phyloP scores from a whole-genome alignment of 371 early-diverging fungal genomes.

The Encephalitozoon intestinalis region DNA sequence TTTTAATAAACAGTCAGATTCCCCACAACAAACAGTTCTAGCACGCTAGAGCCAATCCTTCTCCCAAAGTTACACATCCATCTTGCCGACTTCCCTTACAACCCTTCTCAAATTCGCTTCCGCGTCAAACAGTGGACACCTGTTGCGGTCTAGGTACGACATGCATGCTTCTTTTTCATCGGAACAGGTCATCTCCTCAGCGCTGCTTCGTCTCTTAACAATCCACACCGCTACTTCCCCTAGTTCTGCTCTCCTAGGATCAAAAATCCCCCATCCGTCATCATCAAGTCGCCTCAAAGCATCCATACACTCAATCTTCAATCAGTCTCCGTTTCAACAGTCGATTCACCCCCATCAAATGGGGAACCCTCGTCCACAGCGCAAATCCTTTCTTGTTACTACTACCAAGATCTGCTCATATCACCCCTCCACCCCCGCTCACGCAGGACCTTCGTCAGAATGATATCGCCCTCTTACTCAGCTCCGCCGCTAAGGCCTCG shows the following conservation, averaged over 20 bases:
- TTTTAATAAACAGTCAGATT: slow-evolving; percentile 69
- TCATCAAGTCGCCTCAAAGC: background rate
- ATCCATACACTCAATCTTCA: background rate
- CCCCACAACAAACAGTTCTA: slow-evolving; percentile 62
- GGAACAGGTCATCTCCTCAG: background rate
- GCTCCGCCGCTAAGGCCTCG: no score
- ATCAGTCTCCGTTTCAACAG: slow-evolving; percentile 1
- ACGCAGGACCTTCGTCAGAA: slow-evolving; percentile 12
- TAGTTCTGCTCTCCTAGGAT: background rate
- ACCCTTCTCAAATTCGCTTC: background rate
- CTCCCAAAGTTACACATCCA: slow-evolving; percentile 38
- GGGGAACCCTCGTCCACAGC: slow-evolving; percentile 16
- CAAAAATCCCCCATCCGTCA: background rate
- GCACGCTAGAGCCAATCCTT: slow-evolving; percentile 40
- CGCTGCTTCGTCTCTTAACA: slow-evolving; percentile 14
- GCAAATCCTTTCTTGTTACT: slow-evolving; percentile 5
- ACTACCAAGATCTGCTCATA: slow-evolving; percentile 37
- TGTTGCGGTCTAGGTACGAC: slow-evolving; percentile 39
- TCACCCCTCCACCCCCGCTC: slow-evolving; percentile 3
- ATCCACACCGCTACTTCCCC: background rate
- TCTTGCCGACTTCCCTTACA: slow-evolving; percentile 43
- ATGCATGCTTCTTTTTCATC: background rate
- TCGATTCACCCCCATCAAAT: slow-evolving; percentile 17
- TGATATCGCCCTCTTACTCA: slow-evolving; percentile 16
- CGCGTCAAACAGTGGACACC: slow-evolving; percentile 30